Base-by-base conservation (phyloP, 805 yeast species). In the Pichia phayaonensis region DNA sequence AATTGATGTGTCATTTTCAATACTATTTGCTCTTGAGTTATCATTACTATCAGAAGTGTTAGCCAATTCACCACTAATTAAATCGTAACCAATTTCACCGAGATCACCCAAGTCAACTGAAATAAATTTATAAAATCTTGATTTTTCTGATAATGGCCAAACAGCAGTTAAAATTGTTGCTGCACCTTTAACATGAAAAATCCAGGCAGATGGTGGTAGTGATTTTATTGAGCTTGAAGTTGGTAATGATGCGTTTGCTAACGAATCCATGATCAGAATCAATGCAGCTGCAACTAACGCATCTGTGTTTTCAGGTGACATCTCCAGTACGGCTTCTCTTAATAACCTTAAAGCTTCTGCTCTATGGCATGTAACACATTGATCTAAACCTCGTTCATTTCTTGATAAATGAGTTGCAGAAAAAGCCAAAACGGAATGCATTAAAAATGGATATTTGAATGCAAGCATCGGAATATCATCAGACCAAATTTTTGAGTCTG, bases 121-220 rank as follows among this genome's bases (percentile, higher is more conserved):
- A 41, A 87, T 83, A 56, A 84, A 74, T 55, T 81, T 76, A 60
- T 80, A 78, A 62, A 84, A 84, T 49, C 85, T 67, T 3, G 89
- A 83, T 15, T 75, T 73, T 44, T 80, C 83, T 44, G 83, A 83
- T 46, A 90, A 71, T 4, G 96, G 97, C 90, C 97, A 89, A n/a
- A 90, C 96, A 0, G 97, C 96, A 1, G 96, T 86, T 46, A 92
- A 72, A 48, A 92, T 92, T 0, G 97, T 90, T 7, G 97, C 97
- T 0, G 97, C 96, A 31, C 97, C 98, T 59, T 94, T 86, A 13
- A 92, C 97, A 61, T 92, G 97, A 72, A 88, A 94, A 50, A 92
- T 83, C 98, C 98, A 92, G 0, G 97, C 96, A 4, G 94, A 83
- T 2, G 97, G 90, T 1, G 97, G 95, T 51, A 90, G 67, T 2